Conservation (phyloP, 345 rosid species). For the Eucalyptus guilfoylei region DNA sequence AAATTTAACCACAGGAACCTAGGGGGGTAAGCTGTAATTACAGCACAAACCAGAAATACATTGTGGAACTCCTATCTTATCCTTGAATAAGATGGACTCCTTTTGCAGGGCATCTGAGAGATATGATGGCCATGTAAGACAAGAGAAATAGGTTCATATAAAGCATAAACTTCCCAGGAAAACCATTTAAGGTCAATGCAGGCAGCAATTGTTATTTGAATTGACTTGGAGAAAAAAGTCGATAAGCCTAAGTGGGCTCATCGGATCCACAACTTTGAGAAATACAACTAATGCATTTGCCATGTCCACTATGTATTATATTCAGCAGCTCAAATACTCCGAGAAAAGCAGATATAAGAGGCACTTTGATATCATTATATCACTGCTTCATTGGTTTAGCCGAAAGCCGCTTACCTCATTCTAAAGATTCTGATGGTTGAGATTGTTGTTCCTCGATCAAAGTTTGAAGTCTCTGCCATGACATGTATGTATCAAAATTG, state of each 20-base stretch:
- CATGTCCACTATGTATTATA: not conserved
- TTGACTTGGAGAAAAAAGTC: not conserved
- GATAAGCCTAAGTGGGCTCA: not conserved
- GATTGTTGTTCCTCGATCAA: conserved; percentile 36
- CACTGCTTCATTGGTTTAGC: not conserved
- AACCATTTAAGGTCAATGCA: not conserved
- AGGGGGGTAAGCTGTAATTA: not conserved
- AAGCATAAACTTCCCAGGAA: not conserved
- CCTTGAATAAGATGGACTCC: not conserved
- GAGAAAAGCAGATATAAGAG: not conserved
- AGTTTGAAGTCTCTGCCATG: conserved; percentile 50
- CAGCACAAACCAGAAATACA: not conserved
- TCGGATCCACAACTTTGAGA: not conserved
- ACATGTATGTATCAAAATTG: not conserved
- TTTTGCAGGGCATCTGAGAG: not conserved
- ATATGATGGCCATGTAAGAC: not conserved
- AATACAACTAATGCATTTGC: not conserved
- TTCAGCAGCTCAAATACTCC: not conserved
- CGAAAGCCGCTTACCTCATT: conserved; percentile 9
- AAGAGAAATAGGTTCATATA: not conserved
- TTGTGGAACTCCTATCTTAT: not conserved
- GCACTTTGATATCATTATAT: not conserved
- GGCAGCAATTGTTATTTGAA: not conserved
- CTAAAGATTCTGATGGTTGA: conserved; percentile 16
- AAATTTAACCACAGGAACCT: not conserved